phyloP scores from a whole-genome alignment of 257 asterid genomes.

The Linderniella brevidens region DNA sequence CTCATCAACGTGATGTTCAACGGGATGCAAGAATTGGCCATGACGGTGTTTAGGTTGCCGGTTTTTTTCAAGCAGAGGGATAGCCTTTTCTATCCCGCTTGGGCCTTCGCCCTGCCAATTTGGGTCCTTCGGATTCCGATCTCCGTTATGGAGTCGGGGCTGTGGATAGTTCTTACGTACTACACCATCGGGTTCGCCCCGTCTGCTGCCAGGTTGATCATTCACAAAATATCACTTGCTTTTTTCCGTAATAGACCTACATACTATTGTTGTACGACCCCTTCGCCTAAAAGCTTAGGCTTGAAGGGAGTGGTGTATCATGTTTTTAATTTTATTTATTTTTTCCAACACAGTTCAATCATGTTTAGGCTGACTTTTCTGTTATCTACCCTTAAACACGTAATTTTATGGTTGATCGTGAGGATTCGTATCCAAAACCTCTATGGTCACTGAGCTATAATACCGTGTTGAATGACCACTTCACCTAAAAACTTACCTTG shows the following conservation, averaged over 20 bases:
- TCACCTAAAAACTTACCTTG: too few relatives aligned
- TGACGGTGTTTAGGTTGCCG: conserved; percentile 55
- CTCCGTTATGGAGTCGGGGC: conserved; percentile 40
- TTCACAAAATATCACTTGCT: neutral
- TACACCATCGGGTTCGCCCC: conserved; percentile 69
- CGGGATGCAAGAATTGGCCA: conserved; percentile 59
- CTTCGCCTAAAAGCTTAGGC: too few relatives aligned
- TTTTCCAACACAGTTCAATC: too few relatives aligned
- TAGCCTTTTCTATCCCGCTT: conserved; percentile 45
- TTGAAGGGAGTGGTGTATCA: too few relatives aligned
- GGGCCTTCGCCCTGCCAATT: conserved; percentile 61
- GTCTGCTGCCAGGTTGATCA: conserved; percentile 44
- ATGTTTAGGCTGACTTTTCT: too few relatives aligned
- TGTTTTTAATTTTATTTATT: too few relatives aligned
- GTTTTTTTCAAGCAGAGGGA: conserved; percentile 61
- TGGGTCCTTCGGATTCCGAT: conserved; percentile 56
- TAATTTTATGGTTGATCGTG: too few relatives aligned
- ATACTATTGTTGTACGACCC: neutral
- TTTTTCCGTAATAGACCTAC: neutral
- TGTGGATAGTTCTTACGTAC: conserved; percentile 56
- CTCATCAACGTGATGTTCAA: conserved; percentile 60
- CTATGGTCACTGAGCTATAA: too few relatives aligned
- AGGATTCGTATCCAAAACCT: too few relatives aligned
- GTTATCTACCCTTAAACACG: too few relatives aligned
- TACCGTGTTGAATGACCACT: too few relatives aligned